phyloP scores from a whole-genome alignment of 208 protist species.

The Trichomonas gallinae region DNA sequence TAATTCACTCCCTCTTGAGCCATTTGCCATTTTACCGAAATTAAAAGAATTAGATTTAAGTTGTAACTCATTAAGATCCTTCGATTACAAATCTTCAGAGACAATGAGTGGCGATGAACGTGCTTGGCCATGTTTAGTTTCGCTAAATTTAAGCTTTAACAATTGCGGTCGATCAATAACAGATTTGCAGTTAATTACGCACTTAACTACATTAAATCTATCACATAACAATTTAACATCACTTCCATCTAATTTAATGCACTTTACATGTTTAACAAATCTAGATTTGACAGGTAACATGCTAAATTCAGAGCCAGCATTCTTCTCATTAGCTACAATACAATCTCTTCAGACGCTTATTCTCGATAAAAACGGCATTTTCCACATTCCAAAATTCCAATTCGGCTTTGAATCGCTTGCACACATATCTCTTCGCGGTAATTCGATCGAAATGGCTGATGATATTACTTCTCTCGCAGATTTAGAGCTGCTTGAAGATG shows the following conservation, averaged over 20 bases:
- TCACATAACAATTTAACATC: background rate
- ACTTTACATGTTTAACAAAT: background rate
- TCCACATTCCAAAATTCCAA: background rate
- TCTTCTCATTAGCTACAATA: background rate
- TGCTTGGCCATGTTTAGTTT: background rate
- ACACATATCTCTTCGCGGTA: background rate
- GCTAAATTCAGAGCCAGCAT: background rate
- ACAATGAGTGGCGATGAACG: background rate
- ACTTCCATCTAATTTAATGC: background rate
- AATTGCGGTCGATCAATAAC: background rate
- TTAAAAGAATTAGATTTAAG: background rate
- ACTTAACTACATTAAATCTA: background rate
- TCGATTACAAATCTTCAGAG: background rate
- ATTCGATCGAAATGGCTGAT: background rate
- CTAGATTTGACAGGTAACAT: background rate
- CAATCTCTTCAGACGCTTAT: background rate
- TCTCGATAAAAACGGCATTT: background rate
- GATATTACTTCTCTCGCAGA: background rate
- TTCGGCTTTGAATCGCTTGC: background rate
- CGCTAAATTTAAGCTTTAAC: background rate
- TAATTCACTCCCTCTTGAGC: background rate
- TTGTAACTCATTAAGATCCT: background rate
- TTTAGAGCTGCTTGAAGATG: background rate
- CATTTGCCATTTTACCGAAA: background rate
- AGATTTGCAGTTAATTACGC: slow-evolving; percentile 2